Evolutionary conservation across 2,329 filamentous ascomycete genomes (phyloP), one percentile per base, ranked within the genome.

Genomic region (Beauveria pseudobassiana): DNA sequence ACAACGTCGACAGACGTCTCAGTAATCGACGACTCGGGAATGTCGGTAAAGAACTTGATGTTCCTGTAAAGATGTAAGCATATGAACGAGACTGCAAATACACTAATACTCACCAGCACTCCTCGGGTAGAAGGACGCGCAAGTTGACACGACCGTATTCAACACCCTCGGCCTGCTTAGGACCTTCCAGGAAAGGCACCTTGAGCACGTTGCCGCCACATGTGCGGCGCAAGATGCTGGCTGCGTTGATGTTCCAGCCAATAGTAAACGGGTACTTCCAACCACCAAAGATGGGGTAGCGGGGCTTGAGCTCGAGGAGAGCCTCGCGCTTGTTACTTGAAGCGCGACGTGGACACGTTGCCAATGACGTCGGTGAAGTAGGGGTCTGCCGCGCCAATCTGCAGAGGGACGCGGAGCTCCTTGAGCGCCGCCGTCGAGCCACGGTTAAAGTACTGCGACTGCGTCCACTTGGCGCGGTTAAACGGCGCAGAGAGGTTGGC

Each of bases 191-290:
- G 77, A 99, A 95, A 8, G 95, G 93, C 8, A 97, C 87, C 71
- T 91, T 96, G 63, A 99, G 82, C 10, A 96, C 82, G 70, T 91
- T 96, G n/a, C 85, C 83, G 63, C 91, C 86, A 28, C n/a, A n/a
- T n/a, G 83, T 80, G 67, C 80, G 84, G 69, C 91, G 87, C 66
- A 99, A 73, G 73, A 90, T 95, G 62, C 84, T 85, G 69, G 86
- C 86, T 30, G 96, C 81, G 67, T 96, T 86, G 58, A 90, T 87
- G 77, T 98, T 96, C 95, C 95, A 99, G 67, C 95, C 95, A 62
- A 98, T 87, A 63, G 89, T 91, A 80, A 98, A 99, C 66, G 90
- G 95, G 76, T 97, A 98, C 76, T 96, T 96, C 95, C 95, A 99
- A 64, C 91, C 92, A 63, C 95, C 95, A 70, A 97, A 99, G 26